Evolutionary conservation across 768 basidiomycete species (phyloP).

Genomic region (Boletus subparvulus): DNA sequence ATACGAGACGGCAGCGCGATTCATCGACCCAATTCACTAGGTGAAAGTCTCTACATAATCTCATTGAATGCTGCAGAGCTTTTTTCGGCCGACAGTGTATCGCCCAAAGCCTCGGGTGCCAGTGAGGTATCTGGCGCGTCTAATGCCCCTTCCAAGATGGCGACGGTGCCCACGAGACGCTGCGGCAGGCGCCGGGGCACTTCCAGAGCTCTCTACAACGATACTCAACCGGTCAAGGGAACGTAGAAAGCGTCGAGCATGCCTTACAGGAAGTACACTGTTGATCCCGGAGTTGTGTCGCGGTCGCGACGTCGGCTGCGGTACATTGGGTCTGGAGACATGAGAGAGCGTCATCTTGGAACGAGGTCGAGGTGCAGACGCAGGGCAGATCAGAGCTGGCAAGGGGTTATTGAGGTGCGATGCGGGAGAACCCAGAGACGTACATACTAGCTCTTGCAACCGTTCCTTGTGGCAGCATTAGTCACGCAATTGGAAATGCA

Average conservation of each 20-base stretch:
- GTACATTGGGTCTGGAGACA: conserved; percentile 40
- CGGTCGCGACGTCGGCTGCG: conserved; percentile 28
- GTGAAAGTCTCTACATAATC: too few relatives aligned
- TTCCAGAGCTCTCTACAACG: neutral
- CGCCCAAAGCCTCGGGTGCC: too few relatives aligned
- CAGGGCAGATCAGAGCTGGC: conserved; percentile 39
- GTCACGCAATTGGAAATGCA: conserved; percentile 17
- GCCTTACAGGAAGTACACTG: conserved; percentile 33
- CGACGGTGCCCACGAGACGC: conserved; percentile 14
- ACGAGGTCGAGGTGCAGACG: conserved; percentile 37
- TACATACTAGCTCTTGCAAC: conserved; percentile 18
- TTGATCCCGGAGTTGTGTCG: conserved; percentile 29
- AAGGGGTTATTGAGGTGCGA: neutral
- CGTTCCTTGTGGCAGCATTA: neutral
- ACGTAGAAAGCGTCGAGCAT: too few relatives aligned
- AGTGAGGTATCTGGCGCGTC: conserved; percentile 2
- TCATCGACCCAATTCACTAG: too few relatives aligned
- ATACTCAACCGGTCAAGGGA: neutral
- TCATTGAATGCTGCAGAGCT: too few relatives aligned
- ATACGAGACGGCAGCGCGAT: too few relatives aligned
- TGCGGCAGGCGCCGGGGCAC: neutral
- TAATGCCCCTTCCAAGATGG: conserved; percentile 21
- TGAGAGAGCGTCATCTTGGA: conserved; percentile 32
- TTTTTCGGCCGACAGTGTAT: too few relatives aligned
- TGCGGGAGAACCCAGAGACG: neutral